Evolutionary conservation across 1,284 basidiomycete species (phyloP), one percentile per base, ranked within the genome.

Genomic region (Neolentinus lepideus): DNA sequence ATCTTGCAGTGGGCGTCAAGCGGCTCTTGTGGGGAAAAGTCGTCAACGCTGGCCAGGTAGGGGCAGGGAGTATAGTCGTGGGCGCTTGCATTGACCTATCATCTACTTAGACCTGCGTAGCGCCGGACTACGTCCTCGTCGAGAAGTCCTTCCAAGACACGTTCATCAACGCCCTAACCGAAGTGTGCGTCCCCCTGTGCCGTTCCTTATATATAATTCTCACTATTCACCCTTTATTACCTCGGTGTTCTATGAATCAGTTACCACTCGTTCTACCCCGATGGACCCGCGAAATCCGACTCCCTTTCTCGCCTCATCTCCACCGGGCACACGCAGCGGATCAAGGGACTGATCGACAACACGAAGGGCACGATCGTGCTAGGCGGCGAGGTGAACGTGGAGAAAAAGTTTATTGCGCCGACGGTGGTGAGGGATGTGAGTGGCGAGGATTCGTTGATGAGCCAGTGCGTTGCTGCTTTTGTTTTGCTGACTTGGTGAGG

Each of bases 121-220:
- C 88, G 2, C 92, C 92, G 1, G 93, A 96, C 67, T 95, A 95
- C 67, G 71, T 92, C 3, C 80, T 95, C 29, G 81, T 92, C 22
- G 80, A 80, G 2, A 77, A 77, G 48, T 75, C 78, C 12, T 76
- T 81, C 57, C 83, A 90, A 60, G 84, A 87, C 52, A 74, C 71
- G 48, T 75, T 95, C 46, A 69, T 90, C 11, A 68, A 72, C 2
- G 86, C 80, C 3, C 68, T 91, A 46, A 78, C 81, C 65, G 76
- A 81, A 48, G 80, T 76, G 84, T 88, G 64, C 47, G 75, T 67
- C 1, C 22, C 57, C 67, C 25, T 48, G 29, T 24, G 14, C 26
- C 29, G 21, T 36, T 59, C 59, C 38, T 9, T 51, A 52, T 35
- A 19, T n/a, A 48, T 38, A 57, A 66, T 6, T 60, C 22, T n/a